Percentiles rank a stretch among this genome's conserved stretches.
Conservation (phyloP, 371 early-diverging fungal species). For the Mucor irregularis region DNA sequence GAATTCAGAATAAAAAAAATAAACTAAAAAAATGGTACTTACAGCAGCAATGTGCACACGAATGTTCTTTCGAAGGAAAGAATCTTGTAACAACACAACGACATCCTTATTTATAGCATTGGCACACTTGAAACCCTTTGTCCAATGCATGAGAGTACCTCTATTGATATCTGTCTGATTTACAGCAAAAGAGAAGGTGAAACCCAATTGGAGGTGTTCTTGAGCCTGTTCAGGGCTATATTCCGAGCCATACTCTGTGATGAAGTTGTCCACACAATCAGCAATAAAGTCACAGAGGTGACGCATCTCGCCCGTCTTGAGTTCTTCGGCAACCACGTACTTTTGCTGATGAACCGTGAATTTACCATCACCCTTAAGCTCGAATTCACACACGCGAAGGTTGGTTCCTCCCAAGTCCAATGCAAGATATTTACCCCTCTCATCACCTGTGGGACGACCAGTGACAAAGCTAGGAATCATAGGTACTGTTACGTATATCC, state of each 20-base stretch:
- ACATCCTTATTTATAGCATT: conserved; percentile 75
- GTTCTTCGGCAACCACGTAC: conserved; percentile 23
- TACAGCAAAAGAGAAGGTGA: conserved; percentile 95
- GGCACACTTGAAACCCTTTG: conserved; percentile 78
- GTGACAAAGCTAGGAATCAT: conserved; percentile 87
- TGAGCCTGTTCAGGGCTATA: conserved; percentile 5
- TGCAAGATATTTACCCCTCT: conserved; percentile 82
- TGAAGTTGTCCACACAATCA: conserved; percentile 77
- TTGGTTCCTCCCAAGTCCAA: conserved; percentile 94
- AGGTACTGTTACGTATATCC: conserved; percentile 15
- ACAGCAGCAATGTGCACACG: conserved; percentile 77
- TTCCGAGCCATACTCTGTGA: conserved; percentile 50
- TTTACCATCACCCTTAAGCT: conserved; percentile 43
- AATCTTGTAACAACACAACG: conserved; percentile 82
- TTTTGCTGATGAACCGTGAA: conserved; percentile 38
- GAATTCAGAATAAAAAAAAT: neutral
- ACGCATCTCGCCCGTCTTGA: conserved; percentile 46
- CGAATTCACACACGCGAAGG: conserved; percentile 75
- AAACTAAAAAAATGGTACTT: conserved; percentile 9
- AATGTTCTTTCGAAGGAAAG: conserved; percentile 75
- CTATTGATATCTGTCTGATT: conserved; percentile 75
- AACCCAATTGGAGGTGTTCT: conserved; percentile 61
- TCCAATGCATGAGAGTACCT: conserved; percentile 87
- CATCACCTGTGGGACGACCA: conserved; percentile 76
- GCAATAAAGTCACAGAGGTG: conserved; percentile 89